Evolutionary conservation across 306 rosid species (phyloP).

Genomic region (Styphnolobium japonicum): DNA sequence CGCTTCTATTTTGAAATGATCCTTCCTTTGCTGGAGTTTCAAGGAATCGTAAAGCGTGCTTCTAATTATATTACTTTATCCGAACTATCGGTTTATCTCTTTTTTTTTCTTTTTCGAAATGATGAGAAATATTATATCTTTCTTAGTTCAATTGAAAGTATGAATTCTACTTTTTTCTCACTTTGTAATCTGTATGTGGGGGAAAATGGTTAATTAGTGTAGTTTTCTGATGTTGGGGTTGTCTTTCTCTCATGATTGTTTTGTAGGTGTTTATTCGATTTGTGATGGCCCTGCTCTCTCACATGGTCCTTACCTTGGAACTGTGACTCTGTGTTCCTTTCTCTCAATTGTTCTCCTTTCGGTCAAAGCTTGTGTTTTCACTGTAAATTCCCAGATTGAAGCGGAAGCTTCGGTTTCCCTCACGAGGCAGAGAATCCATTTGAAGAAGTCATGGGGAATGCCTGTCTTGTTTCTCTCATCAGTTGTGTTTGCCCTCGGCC

Average conservation of each 20-base stretch:
- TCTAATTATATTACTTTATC: not conserved
- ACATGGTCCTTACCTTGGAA: conserved; percentile 97
- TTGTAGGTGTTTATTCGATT: conserved; percentile 84
- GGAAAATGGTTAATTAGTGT: conserved; percentile 17
- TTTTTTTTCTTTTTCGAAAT: not conserved
- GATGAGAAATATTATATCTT: too few relatives aligned
- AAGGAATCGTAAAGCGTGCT: not conserved
- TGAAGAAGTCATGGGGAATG: conserved; percentile 99
- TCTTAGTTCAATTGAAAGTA: too few relatives aligned
- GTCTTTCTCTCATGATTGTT: conserved; percentile 7
- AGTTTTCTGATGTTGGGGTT: not conserved
- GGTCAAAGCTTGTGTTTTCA: conserved; percentile 82
- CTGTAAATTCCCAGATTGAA: conserved; percentile 84
- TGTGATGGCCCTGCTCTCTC: conserved; percentile 92
- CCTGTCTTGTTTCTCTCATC: conserved; percentile 91
- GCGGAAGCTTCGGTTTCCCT: conserved; percentile 76
- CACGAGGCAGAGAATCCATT: conserved; percentile 74
- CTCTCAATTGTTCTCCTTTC: conserved; percentile 78
- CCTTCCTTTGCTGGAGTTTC: not conserved
- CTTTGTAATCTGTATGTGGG: too few relatives aligned
- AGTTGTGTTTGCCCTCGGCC: conserved; percentile 95
- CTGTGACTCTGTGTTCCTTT: conserved; percentile 77
- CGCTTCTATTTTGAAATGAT: not conserved
- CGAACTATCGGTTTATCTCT: not conserved
- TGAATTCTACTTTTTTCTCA: too few relatives aligned